Evolutionary conservation across 495 filamentous ascomycete genomes (phyloP).

Genomic region (Hypoxylon subgilvum): DNA sequence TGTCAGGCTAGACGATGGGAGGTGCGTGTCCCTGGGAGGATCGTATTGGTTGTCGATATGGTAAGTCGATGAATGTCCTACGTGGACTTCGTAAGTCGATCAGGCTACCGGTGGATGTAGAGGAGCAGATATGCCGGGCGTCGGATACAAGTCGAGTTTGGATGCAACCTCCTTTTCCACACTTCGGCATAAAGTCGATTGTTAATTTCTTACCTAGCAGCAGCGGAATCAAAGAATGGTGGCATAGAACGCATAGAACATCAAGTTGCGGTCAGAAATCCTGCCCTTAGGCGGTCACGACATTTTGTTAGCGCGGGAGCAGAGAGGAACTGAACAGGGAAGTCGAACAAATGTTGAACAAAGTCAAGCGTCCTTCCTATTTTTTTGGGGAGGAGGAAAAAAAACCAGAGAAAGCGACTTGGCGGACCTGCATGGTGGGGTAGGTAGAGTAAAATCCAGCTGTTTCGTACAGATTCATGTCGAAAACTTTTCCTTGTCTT

Average conservation of each 20-base stretch:
- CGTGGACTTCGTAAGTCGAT: constrained; percentile 6
- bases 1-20: constrained; percentile 21
- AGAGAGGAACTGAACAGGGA: constrained; percentile 11
- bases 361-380: no score
- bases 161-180: constrained; percentile 20
- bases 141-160: constrained; percentile 11
- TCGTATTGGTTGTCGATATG: constrained; percentile 1
- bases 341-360: constrained; percentile 17
- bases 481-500: constrained; percentile 1
- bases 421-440: constrained; percentile 3
- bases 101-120: background rate
- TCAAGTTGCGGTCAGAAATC: constrained; percentile 34
- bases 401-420: no score
- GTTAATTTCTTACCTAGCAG: constrained; percentile 1
- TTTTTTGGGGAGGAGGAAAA: no score
- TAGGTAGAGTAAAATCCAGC: no score
- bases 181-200: constrained; percentile 20
- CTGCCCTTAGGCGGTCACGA: background rate
- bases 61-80: background rate
- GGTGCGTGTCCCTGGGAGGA: constrained; percentile 6
- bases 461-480: background rate
- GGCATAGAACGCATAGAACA: constrained; percentile 3
- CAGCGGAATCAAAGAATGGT: background rate
- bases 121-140: constrained; percentile 18
- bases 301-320: constrained; percentile 13